phyloP scores from a whole-genome alignment of 805 yeast species.

The Hanseniaspora singularis region DNA sequence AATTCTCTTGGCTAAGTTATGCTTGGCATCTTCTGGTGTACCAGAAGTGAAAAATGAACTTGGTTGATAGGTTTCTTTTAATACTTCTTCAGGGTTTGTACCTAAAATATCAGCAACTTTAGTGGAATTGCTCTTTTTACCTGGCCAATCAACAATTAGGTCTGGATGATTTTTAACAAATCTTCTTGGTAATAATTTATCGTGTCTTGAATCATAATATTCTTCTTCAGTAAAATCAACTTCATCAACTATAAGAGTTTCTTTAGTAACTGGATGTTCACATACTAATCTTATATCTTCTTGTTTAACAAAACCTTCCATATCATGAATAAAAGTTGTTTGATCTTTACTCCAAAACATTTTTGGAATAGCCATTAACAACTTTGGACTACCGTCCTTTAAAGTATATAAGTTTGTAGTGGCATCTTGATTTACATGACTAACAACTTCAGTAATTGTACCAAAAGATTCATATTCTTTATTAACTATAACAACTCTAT shows the following conservation, averaged over 20 bases:
- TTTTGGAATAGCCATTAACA: slow-evolving; percentile 56
- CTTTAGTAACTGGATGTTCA: slow-evolving; percentile 52
- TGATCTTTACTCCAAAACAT: slow-evolving; percentile 63
- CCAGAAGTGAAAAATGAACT: slow-evolving; percentile 55
- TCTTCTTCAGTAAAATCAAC: slow-evolving; percentile 48
- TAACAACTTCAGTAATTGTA: slow-evolving; percentile 34
- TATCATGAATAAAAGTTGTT: slow-evolving; percentile 54
- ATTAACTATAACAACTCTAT: slow-evolving; percentile 55
- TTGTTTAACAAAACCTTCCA: slow-evolving; percentile 52
- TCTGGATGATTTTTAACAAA: slow-evolving; percentile 53
- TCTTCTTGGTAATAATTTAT: slow-evolving; percentile 64
- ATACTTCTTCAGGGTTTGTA: slow-evolving; percentile 45
- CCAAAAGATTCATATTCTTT: slow-evolving; percentile 54
- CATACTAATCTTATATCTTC: slow-evolving; percentile 64
- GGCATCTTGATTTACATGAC: slow-evolving; percentile 35
- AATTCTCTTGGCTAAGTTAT: slow-evolving; percentile 34
- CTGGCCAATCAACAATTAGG: slow-evolving; percentile 76
- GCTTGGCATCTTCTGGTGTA: slow-evolving; percentile 53
- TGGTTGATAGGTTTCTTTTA: slow-evolving; percentile 64
- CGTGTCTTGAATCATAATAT: slow-evolving; percentile 64
- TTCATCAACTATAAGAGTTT: slow-evolving; percentile 69
- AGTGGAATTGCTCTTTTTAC: slow-evolving; percentile 38
- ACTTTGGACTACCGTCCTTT: slow-evolving; percentile 55
- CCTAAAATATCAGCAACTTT: slow-evolving; percentile 46
- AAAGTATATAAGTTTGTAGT: slow-evolving; percentile 52